Conservation (phyloP, 148 eudicot species). For the Amaranthus cruentus region DNA sequence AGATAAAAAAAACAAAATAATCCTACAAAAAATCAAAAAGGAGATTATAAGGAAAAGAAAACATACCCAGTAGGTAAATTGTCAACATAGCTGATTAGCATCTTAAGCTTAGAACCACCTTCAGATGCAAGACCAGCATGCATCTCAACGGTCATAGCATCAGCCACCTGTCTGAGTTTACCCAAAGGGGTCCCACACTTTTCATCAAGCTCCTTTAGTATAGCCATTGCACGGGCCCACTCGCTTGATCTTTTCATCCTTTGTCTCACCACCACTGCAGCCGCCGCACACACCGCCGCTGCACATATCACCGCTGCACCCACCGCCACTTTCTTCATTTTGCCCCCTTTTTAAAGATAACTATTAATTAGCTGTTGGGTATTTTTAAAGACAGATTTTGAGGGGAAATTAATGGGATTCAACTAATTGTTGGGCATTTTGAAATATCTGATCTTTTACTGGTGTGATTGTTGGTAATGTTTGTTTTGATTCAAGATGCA, state of each 20-base stretch:
- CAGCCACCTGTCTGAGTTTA: conserved; percentile 67
- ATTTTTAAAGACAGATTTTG: not conserved
- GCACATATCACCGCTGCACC: conserved; percentile 47
- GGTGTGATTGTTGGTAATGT: not conserved
- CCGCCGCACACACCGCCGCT: conserved; percentile 56
- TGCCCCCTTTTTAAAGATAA: not conserved
- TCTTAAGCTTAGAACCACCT: conserved; percentile 82
- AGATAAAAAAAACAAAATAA: not conserved
- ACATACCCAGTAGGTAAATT: conserved; percentile 76
- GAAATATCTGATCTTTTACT: not conserved
- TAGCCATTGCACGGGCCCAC: conserved; percentile 50
- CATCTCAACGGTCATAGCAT: conserved; percentile 88
- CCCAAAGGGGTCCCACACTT: conserved; percentile 42
- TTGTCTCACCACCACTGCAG: conserved; percentile 49
- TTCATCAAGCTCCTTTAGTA: conserved; percentile 51
- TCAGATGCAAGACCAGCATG: conserved; percentile 87
- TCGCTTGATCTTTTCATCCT: conserved; percentile 38
- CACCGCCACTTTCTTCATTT: conserved; percentile 72
- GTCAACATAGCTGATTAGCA: conserved; percentile 77
- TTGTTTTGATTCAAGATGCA: conserved; percentile 17
- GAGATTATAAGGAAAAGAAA: not conserved
- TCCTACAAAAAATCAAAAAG: not conserved
- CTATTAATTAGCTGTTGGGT: not conserved
- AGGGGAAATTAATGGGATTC: not conserved
- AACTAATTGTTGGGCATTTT: not conserved